Base-by-base conservation (phyloP, 2,329 filamentous ascomycete species). In the Phyllosticta citribraziliensis region DNA sequence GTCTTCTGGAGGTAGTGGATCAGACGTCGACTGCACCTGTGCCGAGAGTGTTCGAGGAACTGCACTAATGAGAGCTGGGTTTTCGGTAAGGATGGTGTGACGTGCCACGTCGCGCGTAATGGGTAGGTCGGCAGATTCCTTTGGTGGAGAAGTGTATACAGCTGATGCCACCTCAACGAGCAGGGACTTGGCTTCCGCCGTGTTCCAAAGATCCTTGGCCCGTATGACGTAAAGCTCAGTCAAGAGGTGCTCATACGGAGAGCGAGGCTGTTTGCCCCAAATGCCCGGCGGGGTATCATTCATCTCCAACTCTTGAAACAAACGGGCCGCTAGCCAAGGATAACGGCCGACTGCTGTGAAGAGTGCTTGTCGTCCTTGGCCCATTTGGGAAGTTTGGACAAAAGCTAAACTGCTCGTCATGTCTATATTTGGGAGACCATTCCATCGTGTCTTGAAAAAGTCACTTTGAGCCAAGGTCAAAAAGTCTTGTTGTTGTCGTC, bases 151-250 rank as follows among this genome's bases (percentile, higher is more conserved):
- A 17, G 72, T 66, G 14, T 69, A 67, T 57, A 81, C 73, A 11
- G 80, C 80, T 64, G 84, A 82, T 53, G 86, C 87, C 17, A 87
- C 84, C 67, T 89, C 85, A 30, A 87, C 80, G 1, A 97, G 81
- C 8, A 96, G 75, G 4, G 79, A 76, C 3, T 82, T 85, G 14
- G 84, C 84, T 67, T 90, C 86, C 0, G 88, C 81, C 3, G 86
- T 91, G 70, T 91, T 91, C 92, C 92, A 97, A 3, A 96, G 77
- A 66, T 93, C 88, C 69, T 91, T 93, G 4, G 88, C 82, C 53
- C 88, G 84, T 61, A 84, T 80, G 27, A 90, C 80, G 70, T 96
- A 96, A 2, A 96, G 80, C 68, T 88, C 84, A 4, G 85, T 84
- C 68, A 90, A 83, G 47, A 96, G 82, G 60, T 83, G 80, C 65